Conservation (phyloP, 2,329 filamentous ascomycete genomes). For the Ceratocystis cacaofunesta region DNA sequence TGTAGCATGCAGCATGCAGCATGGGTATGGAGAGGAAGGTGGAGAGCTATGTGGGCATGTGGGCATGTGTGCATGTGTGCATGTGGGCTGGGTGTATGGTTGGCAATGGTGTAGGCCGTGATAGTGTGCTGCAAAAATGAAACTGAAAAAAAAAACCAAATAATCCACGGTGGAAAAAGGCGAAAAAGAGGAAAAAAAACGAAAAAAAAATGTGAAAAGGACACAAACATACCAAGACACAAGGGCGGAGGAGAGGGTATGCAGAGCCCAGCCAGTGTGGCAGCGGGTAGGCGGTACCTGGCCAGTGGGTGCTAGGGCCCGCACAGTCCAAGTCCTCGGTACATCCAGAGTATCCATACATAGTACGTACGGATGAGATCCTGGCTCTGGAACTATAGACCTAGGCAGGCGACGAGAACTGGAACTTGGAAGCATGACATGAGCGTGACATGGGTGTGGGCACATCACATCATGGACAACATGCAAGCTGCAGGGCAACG, state of each 20-base stretch:
- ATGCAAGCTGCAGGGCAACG: not conserved
- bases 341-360: constrained; percentile 2
- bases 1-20: not conserved
- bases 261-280: not conserved
- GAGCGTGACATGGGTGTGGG: not conserved
- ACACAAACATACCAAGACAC: not conserved
- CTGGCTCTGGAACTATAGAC: not conserved
- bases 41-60: too few relatives aligned
- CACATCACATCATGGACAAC: not conserved
- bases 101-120: too few relatives aligned
- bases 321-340: constrained; percentile 8
- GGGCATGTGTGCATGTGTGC: too few relatives aligned
- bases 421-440: not conserved
- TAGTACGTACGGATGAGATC: not conserved
- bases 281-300: not conserved
- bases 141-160: too few relatives aligned
- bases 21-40: too few relatives aligned
- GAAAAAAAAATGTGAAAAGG: too few relatives aligned
- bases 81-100: too few relatives aligned
- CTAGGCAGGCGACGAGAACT: too few relatives aligned
- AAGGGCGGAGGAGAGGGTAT: not conserved
- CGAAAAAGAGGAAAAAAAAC: too few relatives aligned
- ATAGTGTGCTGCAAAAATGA: too few relatives aligned
- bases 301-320: not conserved
- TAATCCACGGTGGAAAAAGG: too few relatives aligned